Evolutionary conservation across 371 early-diverging fungal species (phyloP).

Genomic region (Apophysomyces variabilis): DNA sequence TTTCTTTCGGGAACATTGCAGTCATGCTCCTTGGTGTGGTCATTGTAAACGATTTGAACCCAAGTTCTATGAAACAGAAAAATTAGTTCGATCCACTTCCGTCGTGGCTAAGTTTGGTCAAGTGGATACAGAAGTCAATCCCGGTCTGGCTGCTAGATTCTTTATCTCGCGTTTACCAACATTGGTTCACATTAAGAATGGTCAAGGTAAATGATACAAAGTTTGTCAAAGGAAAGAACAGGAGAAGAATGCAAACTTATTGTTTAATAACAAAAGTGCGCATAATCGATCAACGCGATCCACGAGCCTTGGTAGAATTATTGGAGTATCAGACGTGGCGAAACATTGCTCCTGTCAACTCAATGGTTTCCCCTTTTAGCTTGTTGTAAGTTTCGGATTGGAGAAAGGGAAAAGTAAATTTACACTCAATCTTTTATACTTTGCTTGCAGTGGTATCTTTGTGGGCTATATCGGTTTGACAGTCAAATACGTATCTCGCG

Average conservation of each 20-base stretch:
- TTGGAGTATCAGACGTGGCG: conserved; percentile 39
- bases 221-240: neutral
- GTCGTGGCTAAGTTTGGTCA: conserved; percentile 34
- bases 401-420: neutral
- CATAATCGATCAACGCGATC: conserved; percentile 16
- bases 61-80: conserved; percentile 35
- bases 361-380: conserved; percentile 44
- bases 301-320: conserved; percentile 26
- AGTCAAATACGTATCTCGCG: conserved; percentile 35
- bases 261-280: neutral
- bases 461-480: conserved; percentile 34
- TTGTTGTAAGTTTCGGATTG: conserved; percentile 35
- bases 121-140: conserved; percentile 45
- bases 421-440: neutral
- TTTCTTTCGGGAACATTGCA: conserved; percentile 1
- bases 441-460: conserved; percentile 30
- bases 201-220: conserved; percentile 28
- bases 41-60: conserved; percentile 42
- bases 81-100: conserved; percentile 17
- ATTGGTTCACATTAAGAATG: conserved; percentile 45
- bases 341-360: conserved; percentile 32
- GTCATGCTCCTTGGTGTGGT: conserved; percentile 55
- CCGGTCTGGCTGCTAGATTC: conserved; percentile 50
- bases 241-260: neutral
- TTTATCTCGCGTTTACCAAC: conserved; percentile 52